These are phyloP conservation scores for Hirsutella rhossiliensis DNA, from an alignment of 2,329 filamentous ascomycete genomes.

Conservation along the genomic window DNA sequence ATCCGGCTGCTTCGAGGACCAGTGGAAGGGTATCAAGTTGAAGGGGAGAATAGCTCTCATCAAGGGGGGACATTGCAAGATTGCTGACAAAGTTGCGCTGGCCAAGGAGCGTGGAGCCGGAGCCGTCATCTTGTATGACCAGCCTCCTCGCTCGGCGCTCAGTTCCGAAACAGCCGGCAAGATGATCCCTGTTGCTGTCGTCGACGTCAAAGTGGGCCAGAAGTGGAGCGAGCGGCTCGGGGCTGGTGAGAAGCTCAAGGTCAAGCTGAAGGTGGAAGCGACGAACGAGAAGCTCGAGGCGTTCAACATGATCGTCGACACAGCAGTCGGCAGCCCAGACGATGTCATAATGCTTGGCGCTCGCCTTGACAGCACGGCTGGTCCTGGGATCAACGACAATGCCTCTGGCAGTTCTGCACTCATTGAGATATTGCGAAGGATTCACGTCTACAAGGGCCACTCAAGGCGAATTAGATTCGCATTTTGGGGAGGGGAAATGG, in stretches of 20 bases:
- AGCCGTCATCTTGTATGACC: slow-evolving; percentile 48
- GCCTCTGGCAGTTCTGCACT: slow-evolving; percentile 21
- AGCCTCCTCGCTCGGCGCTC: slow-evolving; percentile 34
- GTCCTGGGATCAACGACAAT: slow-evolving; percentile 27
- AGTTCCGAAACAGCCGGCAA: slow-evolving; percentile 22
- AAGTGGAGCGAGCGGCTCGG: slow-evolving; percentile 18
- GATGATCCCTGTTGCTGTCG: slow-evolving; percentile 19
- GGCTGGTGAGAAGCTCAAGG: slow-evolving; percentile 15
- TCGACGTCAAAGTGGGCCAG: slow-evolving; percentile 17
- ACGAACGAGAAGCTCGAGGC: slow-evolving; percentile 18
- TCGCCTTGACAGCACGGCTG: slow-evolving; percentile 23
- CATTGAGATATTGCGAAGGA: slow-evolving; percentile 21
- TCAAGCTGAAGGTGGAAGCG: slow-evolving; percentile 19
- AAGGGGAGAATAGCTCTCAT: slow-evolving; percentile 29
- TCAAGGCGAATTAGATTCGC: slow-evolving; percentile 26
- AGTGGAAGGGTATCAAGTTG: slow-evolving; percentile 28
- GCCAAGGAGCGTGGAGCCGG: slow-evolving; percentile 27
- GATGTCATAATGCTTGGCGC: slow-evolving; percentile 28
- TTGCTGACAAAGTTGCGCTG: slow-evolving; percentile 28
- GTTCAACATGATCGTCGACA: slow-evolving; percentile 28
- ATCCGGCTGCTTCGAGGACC: slow-evolving; percentile 25
- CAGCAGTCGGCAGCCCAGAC: slow-evolving; percentile 23
- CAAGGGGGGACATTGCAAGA: slow-evolving; percentile 29
- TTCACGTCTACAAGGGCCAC: slow-evolving; percentile 21
- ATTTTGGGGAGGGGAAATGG: slow-evolving; percentile 23